A percentile compares a stretch with the other conserved stretches of the same genome.
Conservation (phyloP, 2,329 filamentous ascomycete genomes). For the Coleophoma cylindrospora region DNA sequence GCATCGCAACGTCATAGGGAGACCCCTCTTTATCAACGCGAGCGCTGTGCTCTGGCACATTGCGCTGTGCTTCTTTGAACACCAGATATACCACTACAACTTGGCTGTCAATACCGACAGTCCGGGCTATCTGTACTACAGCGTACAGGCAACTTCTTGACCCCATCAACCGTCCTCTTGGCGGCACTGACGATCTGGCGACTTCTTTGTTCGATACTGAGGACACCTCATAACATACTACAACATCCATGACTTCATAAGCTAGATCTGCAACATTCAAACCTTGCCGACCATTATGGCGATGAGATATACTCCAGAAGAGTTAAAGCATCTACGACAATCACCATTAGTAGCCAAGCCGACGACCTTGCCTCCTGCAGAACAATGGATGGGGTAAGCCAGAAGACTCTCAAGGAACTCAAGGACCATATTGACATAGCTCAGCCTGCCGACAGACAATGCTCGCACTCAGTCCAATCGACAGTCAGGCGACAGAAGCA, state of each 20-base stretch:
- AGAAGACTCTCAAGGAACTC: background rate
- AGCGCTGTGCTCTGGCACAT: too few species aligned
- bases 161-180: too few species aligned
- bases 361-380: conserved; percentile 70
- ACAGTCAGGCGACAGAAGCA: conserved; percentile 45
- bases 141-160: too few species aligned
- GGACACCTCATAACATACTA: background rate
- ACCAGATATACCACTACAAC: too few species aligned
- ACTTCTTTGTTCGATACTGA: too few species aligned
- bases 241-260: background rate
- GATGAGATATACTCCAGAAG: conserved; percentile 64
- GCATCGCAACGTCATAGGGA: too few species aligned
- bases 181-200: too few species aligned
- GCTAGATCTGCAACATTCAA: background rate
- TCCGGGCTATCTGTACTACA: too few species aligned
- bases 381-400: conserved; percentile 92
- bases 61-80: too few species aligned
- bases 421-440: conserved; percentile 13
- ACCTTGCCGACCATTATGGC: conserved; percentile 15
- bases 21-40: too few species aligned
- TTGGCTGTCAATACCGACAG: too few species aligned
- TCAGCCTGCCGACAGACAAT: conserved; percentile 21
- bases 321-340: conserved; percentile 69
- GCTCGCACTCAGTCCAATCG: conserved; percentile 22
- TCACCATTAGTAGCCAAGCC: conserved; percentile 84